Base-by-base conservation (phyloP, 2,329 filamentous ascomycete species). In the Aspergillus proliferans region DNA sequence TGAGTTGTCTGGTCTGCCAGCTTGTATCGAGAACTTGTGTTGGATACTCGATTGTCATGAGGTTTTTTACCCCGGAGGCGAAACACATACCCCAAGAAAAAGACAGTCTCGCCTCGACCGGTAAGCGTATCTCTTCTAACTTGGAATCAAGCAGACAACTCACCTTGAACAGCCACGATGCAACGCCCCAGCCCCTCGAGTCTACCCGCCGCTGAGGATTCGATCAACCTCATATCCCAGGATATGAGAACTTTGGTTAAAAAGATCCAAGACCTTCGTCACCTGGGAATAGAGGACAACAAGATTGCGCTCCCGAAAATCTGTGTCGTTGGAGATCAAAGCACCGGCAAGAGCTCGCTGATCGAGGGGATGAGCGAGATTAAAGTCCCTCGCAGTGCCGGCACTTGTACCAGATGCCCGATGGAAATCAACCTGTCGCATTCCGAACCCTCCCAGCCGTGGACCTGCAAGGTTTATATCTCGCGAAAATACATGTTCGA, bases 271-370 rank as follows among this genome's bases (percentile, higher is more conserved):
- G 80, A 85, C 43, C 77, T 95, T 0, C 82, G 88, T 45, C 77
- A 83, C 5, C 76, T 92, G 0, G 87, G 86, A 0, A 83, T 95
- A 0, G 83, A 86, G 45, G 81, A 86, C 15, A 79, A 83, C 4
- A 61, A 73, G 0, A 80, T 88, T 0, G 80, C 81, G 0, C 72
- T 95, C 0, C 88, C 90, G 0, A 88, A 89, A 57, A 82, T 94
- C 8, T 86, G 92, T 5, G 80, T 95, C 0, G 82, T 95, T 0
- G 90, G 90, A 0, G 89, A 95, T 44, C 90, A 95, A 60, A 87
- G 82, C 0, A 86, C 88, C 0, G 91, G 90, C 0, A 95, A 95
- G 63, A 89, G 84, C 0, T 89, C 77, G 0, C 62, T 80, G 0
- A 77, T 79, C 46, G 83, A 83, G 10, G 83, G 80, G 0, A 79